Evolutionary conservation across 1,139 yeast genomes (phyloP), one percentile per base, ranked within the genome.

Genomic region (Candida sp.): DNA sequence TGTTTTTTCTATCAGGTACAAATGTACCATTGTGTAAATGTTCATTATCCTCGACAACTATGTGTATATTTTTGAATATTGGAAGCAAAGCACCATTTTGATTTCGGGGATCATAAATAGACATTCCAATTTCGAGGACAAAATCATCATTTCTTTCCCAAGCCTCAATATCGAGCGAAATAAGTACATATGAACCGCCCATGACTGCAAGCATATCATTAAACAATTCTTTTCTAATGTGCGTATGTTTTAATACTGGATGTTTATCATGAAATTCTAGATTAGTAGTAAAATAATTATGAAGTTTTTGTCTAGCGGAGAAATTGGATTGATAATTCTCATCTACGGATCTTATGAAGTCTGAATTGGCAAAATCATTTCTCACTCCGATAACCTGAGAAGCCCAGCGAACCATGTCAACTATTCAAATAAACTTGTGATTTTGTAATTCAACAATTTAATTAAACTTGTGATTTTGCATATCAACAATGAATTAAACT

Each of bases 101-200:
- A 38, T 61, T 69, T 23, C 71, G 52, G 12, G 90, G 88, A 49
- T 83, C 87, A 57, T 79, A 84, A 5, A 85, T 74, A 2, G 87
- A 70, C 3, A 86, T 62, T 3, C 95, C 95, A 40, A 85, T 74
- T 57, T 86, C 95, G 0, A 88, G 83, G 22, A 85, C 67, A 9
- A 63, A 49, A 15, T 63, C 53, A 7, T 62, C 66, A 46, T 73
- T 60, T 15, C 61, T 53, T 53, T 86, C 95, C 67, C 70, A 82
- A 4, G 86, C 84, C 57, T 86, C 93, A 8, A 84, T 68, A 58
- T 86, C 93, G 21, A 86, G 61, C 21, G 82, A 73, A 39, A 83
- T 64, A 15, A 82, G 63, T 0, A 70, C 67, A 30, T 68, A 58
- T 25, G 62, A 54, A n/a, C 67, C 53, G 7, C 61, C 57, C 44